Base-by-base conservation (phyloP, 768 basidiomycete genomes). In the Dictyophora rubrovolvata region DNA sequence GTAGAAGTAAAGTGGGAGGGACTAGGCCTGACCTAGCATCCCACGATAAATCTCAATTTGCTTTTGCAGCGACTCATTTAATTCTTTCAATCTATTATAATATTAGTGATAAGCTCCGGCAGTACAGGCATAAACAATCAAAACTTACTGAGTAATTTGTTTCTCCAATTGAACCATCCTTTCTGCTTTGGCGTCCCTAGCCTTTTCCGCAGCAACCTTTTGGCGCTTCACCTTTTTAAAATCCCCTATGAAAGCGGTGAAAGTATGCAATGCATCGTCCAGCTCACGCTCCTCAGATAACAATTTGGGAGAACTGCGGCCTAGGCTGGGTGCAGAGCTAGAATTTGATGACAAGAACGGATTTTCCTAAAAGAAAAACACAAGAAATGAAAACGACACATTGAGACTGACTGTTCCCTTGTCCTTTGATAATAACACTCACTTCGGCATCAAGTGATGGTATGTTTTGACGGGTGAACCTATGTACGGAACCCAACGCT, bases 131-230 rank as follows among this genome's bases (percentile, higher is more conserved):
- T 42, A n/a, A 28, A 28, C 28, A 28, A 28, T 7, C 28, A 57
- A n/a, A 46, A 48, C 56, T 16, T 57, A 57, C 56, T 50, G 33
- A 48, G 48, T 7, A 7, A 59, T 14, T 20, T 59, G 49, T 33
- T 36, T 20, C 36, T 59, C 22, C 18, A 59, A 37, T n/a, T 51
- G 14, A 16, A 37, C 9, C 2, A 59, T 52, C 35, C 48, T 59
- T 18, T 18, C 50, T 2, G 57, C 20, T 51, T 18, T 59, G 12
- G 28, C 33, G 51, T 59, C 49, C 9, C 57, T 59, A n/a, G 33
- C 34, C 57, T 33, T 51, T 37, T 59, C 57, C 17, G 57, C 21
- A 20, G 57, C 57, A 4, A 11, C 28, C 23, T 28, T 28, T 20
- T 57, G 33, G 14, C 56, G 42, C 42, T 49, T 33, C 2, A 57